Conservation (phyloP, 129 eudicot genomes). For the Solidago caesia region DNA sequence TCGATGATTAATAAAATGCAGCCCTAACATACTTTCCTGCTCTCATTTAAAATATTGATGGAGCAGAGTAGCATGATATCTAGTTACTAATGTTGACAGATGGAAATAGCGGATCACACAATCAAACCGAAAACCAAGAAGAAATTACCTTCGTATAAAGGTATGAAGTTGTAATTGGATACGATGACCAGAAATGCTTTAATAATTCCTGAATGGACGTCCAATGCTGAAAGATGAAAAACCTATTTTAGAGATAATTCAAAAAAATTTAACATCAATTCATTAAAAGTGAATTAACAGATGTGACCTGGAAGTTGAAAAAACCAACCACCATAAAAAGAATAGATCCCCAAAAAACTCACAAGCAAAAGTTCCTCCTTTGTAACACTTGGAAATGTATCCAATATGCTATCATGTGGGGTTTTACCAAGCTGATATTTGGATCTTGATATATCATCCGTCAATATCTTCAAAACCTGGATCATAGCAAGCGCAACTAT, state of each 20-base stretch:
- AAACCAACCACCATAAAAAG: conserved; percentile 2
- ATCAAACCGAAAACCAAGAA: background rate
- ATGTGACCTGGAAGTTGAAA: conserved; percentile 10
- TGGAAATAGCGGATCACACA: background rate
- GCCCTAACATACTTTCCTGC: background rate
- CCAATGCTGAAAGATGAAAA: conserved; percentile 67
- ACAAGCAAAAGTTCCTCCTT: conserved; percentile 85
- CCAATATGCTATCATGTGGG: conserved; percentile 83
- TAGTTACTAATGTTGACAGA: background rate
- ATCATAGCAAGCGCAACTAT: conserved; percentile 24
- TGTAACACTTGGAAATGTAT: conserved; percentile 67
- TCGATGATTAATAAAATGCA: background rate
- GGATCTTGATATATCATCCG: conserved; percentile 71
- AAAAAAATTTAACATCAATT: background rate
- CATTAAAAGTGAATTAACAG: background rate
- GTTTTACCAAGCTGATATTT: conserved; percentile 76
- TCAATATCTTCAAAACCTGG: conserved; percentile 72
- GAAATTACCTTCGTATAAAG: conserved; percentile 65
- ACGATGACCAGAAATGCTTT: conserved; percentile 97
- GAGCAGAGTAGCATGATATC: background rate
- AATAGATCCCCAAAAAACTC: conserved; percentile 28
- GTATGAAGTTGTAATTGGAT: conserved; percentile 81
- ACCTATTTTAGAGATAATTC: conserved; percentile 6
- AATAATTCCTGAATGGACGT: conserved; percentile 83
- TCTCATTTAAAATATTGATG: background rate